A percentile compares a stretch with the other conserved stretches of the same genome.
phyloP scores from a whole-genome alignment of 768 basidiomycete species.

The Paxillus rubicundulus region DNA sequence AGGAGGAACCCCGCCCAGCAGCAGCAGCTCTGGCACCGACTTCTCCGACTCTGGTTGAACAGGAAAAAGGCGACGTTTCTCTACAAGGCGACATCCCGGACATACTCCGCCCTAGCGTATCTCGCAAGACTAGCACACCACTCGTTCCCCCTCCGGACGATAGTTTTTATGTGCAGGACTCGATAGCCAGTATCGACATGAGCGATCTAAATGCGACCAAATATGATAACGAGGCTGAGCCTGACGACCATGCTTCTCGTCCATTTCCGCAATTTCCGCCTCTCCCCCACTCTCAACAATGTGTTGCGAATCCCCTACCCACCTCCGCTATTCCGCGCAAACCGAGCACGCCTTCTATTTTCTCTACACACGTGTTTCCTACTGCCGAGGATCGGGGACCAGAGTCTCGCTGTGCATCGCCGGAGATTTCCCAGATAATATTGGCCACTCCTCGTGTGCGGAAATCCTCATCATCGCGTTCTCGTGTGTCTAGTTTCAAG shows the following conservation, averaged over 20 bases:
- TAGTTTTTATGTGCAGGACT: constrained; percentile 17
- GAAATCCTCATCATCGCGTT: constrained; percentile 22
- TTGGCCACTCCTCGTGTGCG: constrained; percentile 38
- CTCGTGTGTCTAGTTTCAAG: constrained; percentile 22
- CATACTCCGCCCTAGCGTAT: constrained; percentile 17
- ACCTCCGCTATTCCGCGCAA: constrained; percentile 15
- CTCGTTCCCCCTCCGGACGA: not conserved
- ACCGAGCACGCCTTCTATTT: constrained; percentile 16
- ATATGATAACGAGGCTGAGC: constrained; percentile 27
- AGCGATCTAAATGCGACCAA: constrained; percentile 32
- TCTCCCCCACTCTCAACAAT: constrained; percentile 17
- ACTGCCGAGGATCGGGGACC: constrained; percentile 5
- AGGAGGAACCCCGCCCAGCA: not conserved
- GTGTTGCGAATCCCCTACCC: not conserved
- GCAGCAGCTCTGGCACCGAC: constrained; percentile 1
- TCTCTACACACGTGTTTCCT: constrained; percentile 11
- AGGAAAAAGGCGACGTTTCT: constrained; percentile 7
- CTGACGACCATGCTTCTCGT: constrained; percentile 21
- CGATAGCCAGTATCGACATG: constrained; percentile 29
- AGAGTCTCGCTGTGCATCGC: constrained; percentile 27
- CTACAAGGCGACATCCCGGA: constrained; percentile 18
- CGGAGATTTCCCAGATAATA: constrained; percentile 41
- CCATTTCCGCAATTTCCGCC: constrained; percentile 28
- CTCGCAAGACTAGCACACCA: constrained; percentile 9
- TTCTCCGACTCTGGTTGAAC: constrained; percentile 5